Base-by-base conservation (phyloP, 1,139 yeast genomes). In the Kodamaea fungicola region DNA sequence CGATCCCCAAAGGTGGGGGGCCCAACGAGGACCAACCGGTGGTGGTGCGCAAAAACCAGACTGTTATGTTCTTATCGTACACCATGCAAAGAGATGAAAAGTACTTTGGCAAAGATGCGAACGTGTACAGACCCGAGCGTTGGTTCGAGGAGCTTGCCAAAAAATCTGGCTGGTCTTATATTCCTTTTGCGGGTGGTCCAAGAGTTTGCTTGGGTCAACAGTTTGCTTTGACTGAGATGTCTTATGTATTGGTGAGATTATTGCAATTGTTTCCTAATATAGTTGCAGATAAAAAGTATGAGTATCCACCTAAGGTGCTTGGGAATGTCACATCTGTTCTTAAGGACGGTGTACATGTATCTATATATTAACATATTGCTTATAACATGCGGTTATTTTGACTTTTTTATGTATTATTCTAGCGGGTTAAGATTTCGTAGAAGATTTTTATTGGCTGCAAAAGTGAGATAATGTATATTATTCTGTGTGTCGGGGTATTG, bases 151-250 rank as follows among this genome's bases (percentile, higher is more conserved):
- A 61, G 28, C 44, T 47, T 19, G 54, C 59, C 21, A 55, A 52
- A 39, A 65, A 61, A 42, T 49, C 61, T 40, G 74, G 73, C 12
- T 76, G 80, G 80, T 73, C 71, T 9, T 76, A 59, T 51, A 51
- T 76, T 23, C 80, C 80, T 5, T 76, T 75, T 59, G 76, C 76
- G 46, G 82, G 81, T 33, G 82, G 82, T 6, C 82, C 82, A 23
- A 60, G 82, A 39, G 75, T 76, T 38, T 77, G 82, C 48, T 59
- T 76, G 35, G 83, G 82, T 10, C 81, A 76, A 54, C 81, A 76
- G 50, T 76, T 74, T 54, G 80, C 80, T 1, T 64, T 76, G 41
- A 74, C 80, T 12, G 83, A 77, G 53, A 76, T 78, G 3, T 61
- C 74, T 3, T 76, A 74, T 43, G 66, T 70, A 7, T 46, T 70